Conservation (phyloP, 371 early-diverging fungal genomes). For the Mucor plumbeus region DNA sequence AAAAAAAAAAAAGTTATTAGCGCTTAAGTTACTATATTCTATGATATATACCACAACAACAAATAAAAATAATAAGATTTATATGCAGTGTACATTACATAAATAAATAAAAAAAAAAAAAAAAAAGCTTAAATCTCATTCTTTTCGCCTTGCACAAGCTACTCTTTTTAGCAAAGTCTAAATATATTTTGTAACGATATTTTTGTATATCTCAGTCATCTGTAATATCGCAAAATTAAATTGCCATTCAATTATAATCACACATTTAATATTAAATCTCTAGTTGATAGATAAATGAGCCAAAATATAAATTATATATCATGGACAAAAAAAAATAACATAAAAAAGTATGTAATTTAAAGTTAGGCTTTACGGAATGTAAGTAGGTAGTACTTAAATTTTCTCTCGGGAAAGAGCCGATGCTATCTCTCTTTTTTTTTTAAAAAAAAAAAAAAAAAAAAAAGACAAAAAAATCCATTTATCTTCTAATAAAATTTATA, state of each 20-base stretch:
- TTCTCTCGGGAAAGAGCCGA: conserved; percentile 4
- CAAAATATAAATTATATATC: too few relatives aligned
- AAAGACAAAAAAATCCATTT: too few relatives aligned
- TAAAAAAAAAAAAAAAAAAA: too few relatives aligned
- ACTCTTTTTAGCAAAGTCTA: neutral
- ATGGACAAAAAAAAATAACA: too few relatives aligned
- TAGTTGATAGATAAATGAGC: too few relatives aligned
- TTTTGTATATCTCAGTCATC: neutral
- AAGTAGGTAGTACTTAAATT: neutral
- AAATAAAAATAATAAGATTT: neutral
- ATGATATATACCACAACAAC: neutral
- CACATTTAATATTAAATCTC: too few relatives aligned
- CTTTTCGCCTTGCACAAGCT: neutral
- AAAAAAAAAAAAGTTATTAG: too few relatives aligned
- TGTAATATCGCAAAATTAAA: too few relatives aligned
- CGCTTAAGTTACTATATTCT: too few relatives aligned
- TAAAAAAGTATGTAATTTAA: too few relatives aligned
- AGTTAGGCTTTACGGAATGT: conserved; percentile 1
- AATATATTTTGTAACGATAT: neutral
- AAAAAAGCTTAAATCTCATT: neutral
- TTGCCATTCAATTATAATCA: too few relatives aligned
- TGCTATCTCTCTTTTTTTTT: neutral
- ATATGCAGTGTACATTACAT: neutral
- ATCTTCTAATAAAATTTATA: neutral
- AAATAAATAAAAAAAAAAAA: too few relatives aligned